Base-by-base conservation (phyloP, 805 yeast genomes). In the Torulaspora microellipsoides region DNA sequence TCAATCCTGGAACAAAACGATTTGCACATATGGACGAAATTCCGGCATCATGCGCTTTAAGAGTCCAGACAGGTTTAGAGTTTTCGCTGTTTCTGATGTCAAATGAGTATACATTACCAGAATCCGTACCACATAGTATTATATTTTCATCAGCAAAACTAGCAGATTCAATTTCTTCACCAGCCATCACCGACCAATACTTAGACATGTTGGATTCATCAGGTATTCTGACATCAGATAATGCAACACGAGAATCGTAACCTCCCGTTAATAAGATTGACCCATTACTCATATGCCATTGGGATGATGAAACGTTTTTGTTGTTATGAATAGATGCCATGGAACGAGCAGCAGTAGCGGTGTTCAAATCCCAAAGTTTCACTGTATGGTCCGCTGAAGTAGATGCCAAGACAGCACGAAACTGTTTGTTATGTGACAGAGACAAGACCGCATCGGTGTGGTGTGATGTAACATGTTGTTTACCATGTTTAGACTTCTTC, bases 41-140 rank as follows among this genome's bases (percentile, higher is more conserved):
- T 48, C 95, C 97, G 2, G 95, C 78, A 67, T 93, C 98, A 64
- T 93, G 99, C 2, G 98, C 98, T 65, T 93, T 96, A 54, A 93
- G 72, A 2, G 95, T 87, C 99, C 99, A 93, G 27, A 91, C 57
- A 14, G 97, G 90, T 51, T 75, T 76, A 45, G 72, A 69, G 36
- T 73, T 75, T 31, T 72, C 77, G 27, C 53, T 57, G 39, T 68
- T 69, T 64, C 96, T 79, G 35, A 87, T 83, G 65, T 91, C 99
- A 57, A 84, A 91, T 49, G 91, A 83, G 69, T 87, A 87, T 20
- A 93, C 78, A 57, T 81, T 81, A 62, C 99, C 99, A 51, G 77
- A 75, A 64, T 93, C 99, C 23, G 96, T 88, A 59, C 96, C 95
- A 32, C 89, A 93, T 58, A 81, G 79, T 63, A 91, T 84, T 31